These are phyloP conservation scores for Andalucia godoyi DNA, from an alignment of 78 protist genomes.

Conservation along the genomic window DNA sequence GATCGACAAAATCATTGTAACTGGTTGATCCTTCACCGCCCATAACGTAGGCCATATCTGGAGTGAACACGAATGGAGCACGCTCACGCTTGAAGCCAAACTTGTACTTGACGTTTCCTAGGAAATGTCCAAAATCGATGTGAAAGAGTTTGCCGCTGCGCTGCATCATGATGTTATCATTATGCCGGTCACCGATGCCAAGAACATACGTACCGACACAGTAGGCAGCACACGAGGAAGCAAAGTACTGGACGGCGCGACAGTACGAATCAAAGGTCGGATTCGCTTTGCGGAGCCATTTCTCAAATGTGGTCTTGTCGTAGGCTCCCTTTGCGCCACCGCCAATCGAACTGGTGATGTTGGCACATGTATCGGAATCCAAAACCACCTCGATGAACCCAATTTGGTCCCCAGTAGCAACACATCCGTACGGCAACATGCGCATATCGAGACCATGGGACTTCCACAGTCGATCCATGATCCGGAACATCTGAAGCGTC, in stretches of 20 bases:
- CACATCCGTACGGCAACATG: conserved; percentile 30
- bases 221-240: conserved; percentile 68
- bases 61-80: conserved; percentile 88
- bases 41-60: conserved; percentile 50
- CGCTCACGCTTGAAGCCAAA: conserved; percentile 80
- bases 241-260: conserved; percentile 43
- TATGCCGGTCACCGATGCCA: conserved; percentile 80
- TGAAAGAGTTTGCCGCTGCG: conserved; percentile 49
- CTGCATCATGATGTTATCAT: conserved; percentile 36
- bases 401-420: conserved; percentile 50
- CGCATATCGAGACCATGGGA: conserved; percentile 31
- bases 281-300: conserved; percentile 53
- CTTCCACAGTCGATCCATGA: conserved; percentile 42
- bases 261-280: not conserved
- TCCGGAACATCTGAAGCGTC: conserved; percentile 62
- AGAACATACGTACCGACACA: conserved; percentile 78
- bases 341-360: not conserved
- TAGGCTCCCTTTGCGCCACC: conserved; percentile 68
- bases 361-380: conserved; percentile 35
- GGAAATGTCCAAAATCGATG: conserved; percentile 82
- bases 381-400: conserved; percentile 65
- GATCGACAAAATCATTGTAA: conserved; percentile 38
- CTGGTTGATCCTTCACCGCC: conserved; percentile 34
- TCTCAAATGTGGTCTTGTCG: conserved; percentile 22
- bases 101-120: conserved; percentile 58